A percentile compares a stretch with the other conserved stretches of the same genome.
Evolutionary conservation across 345 rosid species (phyloP).

Genomic region (Populus deltoides): DNA sequence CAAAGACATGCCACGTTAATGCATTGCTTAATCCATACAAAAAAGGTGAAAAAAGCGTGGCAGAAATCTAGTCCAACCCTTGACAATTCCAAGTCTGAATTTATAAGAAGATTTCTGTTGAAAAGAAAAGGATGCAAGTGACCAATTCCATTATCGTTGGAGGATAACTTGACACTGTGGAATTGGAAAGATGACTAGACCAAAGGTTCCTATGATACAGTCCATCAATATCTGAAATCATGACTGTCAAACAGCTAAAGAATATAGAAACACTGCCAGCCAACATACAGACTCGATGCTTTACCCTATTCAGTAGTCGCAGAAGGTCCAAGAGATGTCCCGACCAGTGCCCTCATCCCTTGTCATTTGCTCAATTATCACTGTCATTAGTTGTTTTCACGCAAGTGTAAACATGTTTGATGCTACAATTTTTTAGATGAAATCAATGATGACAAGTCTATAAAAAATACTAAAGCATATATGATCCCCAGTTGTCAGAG

Average conservation of each 20-base stretch:
- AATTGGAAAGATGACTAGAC: background rate
- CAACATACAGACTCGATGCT: background rate
- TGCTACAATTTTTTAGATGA: background rate
- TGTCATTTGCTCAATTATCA: background rate
- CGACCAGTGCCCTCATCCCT: background rate
- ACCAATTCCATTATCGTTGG: background rate
- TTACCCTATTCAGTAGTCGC: background rate
- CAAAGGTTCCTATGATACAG: background rate
- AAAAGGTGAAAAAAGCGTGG: background rate
- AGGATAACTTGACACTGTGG: background rate
- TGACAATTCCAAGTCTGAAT: background rate
- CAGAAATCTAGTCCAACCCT: background rate
- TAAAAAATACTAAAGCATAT: background rate
- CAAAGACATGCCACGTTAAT: slow-evolving; percentile 17
- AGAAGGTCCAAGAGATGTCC: background rate
- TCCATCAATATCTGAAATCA: background rate
- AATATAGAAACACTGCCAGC: background rate
- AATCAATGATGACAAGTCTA: background rate
- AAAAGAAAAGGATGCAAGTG: background rate
- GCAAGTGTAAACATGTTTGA: background rate
- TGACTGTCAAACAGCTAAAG: background rate
- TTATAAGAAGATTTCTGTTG: background rate
- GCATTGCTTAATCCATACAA: slow-evolving; percentile 4
- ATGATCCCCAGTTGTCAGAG: background rate
- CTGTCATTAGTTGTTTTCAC: background rate